Conservation (phyloP, 805 yeast genomes). For the Schizosaccharomyces cryophilus region DNA sequence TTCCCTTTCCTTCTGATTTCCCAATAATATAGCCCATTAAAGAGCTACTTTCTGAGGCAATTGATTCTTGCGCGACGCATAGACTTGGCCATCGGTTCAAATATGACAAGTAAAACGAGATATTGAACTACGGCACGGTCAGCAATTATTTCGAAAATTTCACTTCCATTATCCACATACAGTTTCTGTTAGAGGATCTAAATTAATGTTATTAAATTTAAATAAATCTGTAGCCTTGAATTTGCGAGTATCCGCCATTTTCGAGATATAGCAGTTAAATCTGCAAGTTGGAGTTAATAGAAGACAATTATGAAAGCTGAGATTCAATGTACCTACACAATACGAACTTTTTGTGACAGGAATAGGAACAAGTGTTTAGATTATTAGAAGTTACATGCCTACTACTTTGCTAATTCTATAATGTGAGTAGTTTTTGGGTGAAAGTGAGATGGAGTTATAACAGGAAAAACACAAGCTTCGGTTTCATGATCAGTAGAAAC, state of each 20-base stretch:
- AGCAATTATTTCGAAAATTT: too few relatives aligned
- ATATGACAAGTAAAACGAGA: conserved; percentile 65
- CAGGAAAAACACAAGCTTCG: too few relatives aligned
- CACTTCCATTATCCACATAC: not conserved
- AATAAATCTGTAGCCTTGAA: conserved; percentile 2
- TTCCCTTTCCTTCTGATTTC: conserved; percentile 69
- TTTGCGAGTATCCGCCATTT: not conserved
- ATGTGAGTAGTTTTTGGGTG: not conserved
- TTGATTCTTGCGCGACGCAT: conserved; percentile 26
- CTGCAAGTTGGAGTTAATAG: too few relatives aligned
- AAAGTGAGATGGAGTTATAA: not conserved
- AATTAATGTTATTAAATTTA: conserved; percentile 1
- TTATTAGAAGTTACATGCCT: too few relatives aligned
- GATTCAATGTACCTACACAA: too few relatives aligned
- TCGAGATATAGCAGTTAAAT: not conserved
- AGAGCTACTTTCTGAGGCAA: conserved; percentile 24
- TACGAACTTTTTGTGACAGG: too few relatives aligned
- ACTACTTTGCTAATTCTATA: too few relatives aligned
- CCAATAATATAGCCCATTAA: conserved; percentile 47
- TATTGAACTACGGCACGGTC: conserved; percentile 29
- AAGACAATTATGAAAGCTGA: too few relatives aligned
- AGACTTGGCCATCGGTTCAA: conserved; percentile 69
- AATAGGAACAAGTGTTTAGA: too few relatives aligned
- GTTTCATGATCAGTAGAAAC: too few relatives aligned
- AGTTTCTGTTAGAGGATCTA: conserved; percentile 44